These are phyloP conservation scores for Diplodia corticola DNA, from an alignment of 2,329 filamentous ascomycete species.

Conservation along the genomic window DNA sequence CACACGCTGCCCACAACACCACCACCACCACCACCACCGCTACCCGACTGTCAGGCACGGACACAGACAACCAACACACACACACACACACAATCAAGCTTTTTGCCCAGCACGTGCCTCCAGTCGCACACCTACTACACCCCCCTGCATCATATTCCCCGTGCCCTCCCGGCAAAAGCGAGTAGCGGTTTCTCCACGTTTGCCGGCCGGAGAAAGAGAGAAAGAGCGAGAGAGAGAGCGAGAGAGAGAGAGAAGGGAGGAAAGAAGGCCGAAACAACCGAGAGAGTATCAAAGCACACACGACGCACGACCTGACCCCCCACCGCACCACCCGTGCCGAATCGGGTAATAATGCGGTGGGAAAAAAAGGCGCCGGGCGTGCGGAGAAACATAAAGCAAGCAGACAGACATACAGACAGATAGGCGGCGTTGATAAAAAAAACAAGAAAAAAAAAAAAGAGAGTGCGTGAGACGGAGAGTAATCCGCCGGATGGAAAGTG, in stretches of 20 bases:
- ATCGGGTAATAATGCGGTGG: background rate
- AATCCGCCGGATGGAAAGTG: background rate
- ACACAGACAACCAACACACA: background rate
- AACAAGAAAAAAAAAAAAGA: background rate
- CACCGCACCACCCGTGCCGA: background rate
- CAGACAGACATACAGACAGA: too few species aligned
- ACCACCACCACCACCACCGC: background rate
- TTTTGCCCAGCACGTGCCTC: background rate
- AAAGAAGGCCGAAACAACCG: background rate
- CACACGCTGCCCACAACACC: background rate
- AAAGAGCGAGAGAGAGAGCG: too few species aligned
- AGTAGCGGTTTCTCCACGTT: background rate
- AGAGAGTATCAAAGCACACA: too few species aligned
- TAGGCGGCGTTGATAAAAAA: too few species aligned
- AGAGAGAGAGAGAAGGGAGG: too few species aligned
- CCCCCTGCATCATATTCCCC: too few species aligned
- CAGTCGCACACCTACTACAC: background rate
- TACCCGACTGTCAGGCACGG: too few species aligned
- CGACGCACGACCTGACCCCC: too few species aligned
- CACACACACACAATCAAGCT: background rate
- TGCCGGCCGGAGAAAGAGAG: background rate
- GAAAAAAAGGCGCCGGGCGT: background rate
- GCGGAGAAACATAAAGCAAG: background rate
- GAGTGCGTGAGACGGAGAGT: background rate
- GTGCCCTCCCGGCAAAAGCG: too few species aligned